These are phyloP conservation scores for Trypanosomatidae sp. DNA, from an alignment of 208 protist species.

Conservation along the genomic window DNA sequence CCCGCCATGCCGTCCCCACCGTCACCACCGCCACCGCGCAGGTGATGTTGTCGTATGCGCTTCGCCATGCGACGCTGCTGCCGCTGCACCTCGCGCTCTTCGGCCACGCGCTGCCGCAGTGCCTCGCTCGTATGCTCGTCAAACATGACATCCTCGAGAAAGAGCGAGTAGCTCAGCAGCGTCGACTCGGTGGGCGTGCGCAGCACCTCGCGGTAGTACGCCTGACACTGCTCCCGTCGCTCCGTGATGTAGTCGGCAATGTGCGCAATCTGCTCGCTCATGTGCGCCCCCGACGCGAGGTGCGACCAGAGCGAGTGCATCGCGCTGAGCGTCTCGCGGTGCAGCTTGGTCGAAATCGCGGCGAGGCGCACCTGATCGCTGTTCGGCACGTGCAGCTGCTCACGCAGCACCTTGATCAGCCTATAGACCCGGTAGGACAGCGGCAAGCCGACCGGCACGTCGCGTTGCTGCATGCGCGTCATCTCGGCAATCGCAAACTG, in stretches of 20 bases:
- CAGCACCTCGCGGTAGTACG: neutral
- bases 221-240: neutral
- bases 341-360: neutral
- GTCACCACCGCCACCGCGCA: too few relatives aligned
- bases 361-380: neutral
- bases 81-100: neutral
- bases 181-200: neutral
- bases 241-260: neutral
- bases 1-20: neutral
- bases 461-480: neutral
- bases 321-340: neutral
- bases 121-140: neutral
- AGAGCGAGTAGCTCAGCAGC: neutral
- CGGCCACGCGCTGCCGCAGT: neutral
- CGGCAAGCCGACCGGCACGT: neutral
- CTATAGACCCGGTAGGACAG: neutral
- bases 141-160: neutral
- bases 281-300: neutral
- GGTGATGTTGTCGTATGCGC: too few relatives aligned
- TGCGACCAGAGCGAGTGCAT: neutral
- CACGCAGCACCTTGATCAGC: neutral
- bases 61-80: too few relatives aligned
- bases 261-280: neutral
- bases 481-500: neutral
- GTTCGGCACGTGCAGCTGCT: neutral